These are phyloP conservation scores for Lentinus brumalis DNA, from an alignment of 768 basidiomycete genomes.

Conservation along the genomic window DNA sequence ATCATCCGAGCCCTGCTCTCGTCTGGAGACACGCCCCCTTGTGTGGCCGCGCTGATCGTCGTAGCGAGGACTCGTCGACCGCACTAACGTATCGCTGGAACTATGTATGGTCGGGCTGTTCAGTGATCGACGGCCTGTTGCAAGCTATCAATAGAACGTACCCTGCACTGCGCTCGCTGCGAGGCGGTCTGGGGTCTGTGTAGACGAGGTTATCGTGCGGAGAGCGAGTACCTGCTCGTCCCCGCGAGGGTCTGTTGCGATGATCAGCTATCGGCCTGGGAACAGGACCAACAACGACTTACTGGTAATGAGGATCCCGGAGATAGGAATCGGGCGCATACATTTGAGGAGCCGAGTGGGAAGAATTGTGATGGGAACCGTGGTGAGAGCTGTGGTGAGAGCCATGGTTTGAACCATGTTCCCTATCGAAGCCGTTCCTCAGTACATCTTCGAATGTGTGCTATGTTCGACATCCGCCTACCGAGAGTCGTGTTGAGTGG, in stretches of 20 bases:
- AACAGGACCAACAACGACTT: not conserved
- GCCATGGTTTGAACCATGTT: not conserved
- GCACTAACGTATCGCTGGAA: constrained; percentile 16
- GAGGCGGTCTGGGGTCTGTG: constrained; percentile 8
- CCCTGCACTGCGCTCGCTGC: constrained; percentile 10
- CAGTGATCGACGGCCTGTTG: not conserved
- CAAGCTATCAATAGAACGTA: not conserved
- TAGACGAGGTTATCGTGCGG: constrained; percentile 7
- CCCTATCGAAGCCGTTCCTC: not conserved
- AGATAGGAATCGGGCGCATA: constrained; percentile 15
- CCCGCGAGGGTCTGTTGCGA: constrained; percentile 9
- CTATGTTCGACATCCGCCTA: not conserved
- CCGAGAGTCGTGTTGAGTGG: not conserved
- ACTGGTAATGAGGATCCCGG: constrained; percentile 17
- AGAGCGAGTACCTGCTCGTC: constrained; percentile 15
- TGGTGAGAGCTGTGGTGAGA: not conserved
- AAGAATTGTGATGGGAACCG: not conserved
- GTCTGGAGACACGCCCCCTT: constrained; percentile 6
- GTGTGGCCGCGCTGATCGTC: constrained; percentile 11
- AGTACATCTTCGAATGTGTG: too few relatives aligned
- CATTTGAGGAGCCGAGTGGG: not conserved
- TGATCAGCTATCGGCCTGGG: not conserved
- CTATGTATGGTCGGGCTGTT: constrained; percentile 5
- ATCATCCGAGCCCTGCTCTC: constrained; percentile 9
- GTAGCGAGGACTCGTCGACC: constrained; percentile 9